A percentile compares a stretch with the other conserved stretches of the same genome.
These are phyloP conservation scores for Nitzschia sp. DNA, from an alignment of 108 stramenopile species.

Conservation along the genomic window DNA sequence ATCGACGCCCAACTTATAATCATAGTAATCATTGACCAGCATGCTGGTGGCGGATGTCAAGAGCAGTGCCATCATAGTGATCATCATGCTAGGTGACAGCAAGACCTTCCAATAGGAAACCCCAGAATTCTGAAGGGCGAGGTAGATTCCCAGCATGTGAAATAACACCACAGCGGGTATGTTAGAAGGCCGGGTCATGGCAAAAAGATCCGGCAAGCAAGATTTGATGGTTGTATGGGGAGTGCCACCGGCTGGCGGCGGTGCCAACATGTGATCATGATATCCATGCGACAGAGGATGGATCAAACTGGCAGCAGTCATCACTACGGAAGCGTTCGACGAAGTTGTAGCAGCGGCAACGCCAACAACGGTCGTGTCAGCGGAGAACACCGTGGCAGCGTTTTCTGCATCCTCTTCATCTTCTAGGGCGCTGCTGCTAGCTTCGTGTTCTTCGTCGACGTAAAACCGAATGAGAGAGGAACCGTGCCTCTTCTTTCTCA, in stretches of 20 bases:
- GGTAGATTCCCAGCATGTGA: constrained; percentile 55
- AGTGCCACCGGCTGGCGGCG: not conserved
- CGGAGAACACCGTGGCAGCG: not conserved
- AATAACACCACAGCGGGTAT: constrained; percentile 63
- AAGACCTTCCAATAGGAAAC: constrained; percentile 20
- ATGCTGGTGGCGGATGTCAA: constrained; percentile 66
- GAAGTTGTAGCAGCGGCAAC: not conserved
- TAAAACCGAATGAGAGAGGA: not conserved
- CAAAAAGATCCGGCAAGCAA: constrained; percentile 29
- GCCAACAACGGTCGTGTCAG: not conserved
- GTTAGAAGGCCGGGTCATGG: constrained; percentile 53
- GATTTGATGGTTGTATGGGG: not conserved
- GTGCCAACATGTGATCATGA: not conserved
- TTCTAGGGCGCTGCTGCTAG: not conserved
- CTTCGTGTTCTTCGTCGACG: not conserved
- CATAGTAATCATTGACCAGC: constrained; percentile 86
- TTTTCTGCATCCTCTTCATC: constrained; percentile 4
- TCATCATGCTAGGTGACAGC: constrained; percentile 37
- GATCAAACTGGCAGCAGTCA: not conserved
- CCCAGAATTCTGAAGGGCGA: constrained; percentile 20
- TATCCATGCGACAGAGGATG: not conserved
- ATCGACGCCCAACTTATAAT: constrained; percentile 60
- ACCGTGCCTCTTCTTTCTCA: not conserved
- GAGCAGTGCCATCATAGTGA: constrained; percentile 51
- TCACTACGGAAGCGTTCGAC: not conserved